Conservation (phyloP, 192 early-diverging fungal species). For the Coemansia umbellata region DNA sequence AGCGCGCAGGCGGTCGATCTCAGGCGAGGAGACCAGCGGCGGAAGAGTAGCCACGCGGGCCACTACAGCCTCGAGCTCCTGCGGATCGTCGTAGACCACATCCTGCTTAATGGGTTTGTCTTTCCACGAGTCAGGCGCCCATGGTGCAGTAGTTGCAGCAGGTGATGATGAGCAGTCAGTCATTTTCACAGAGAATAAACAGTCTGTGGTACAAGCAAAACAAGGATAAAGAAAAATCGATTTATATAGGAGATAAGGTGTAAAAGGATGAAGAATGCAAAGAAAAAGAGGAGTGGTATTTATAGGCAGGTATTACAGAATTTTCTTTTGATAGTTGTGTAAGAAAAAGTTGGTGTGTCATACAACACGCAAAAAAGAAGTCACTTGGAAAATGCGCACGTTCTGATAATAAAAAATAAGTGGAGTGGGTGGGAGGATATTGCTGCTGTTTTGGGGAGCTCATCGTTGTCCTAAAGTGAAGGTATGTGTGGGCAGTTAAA, state of each 20-base stretch:
- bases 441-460: too few relatives aligned
- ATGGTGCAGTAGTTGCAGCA: conserved; percentile 17
- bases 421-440: too few relatives aligned
- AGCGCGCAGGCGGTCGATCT: conserved; percentile 78
- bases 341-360: conserved; percentile 7
- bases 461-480: too few relatives aligned
- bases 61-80: conserved; percentile 65
- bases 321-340: not conserved
- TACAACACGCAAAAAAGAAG: conserved; percentile 6
- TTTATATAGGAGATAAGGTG: not conserved
- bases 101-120: conserved; percentile 80
- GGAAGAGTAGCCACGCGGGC: conserved; percentile 75
- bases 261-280: not conserved
- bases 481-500: too few relatives aligned
- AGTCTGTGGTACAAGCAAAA: not conserved
- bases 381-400: not conserved
- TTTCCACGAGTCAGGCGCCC: conserved; percentile 71
- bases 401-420: too few relatives aligned
- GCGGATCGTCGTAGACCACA: conserved; percentile 79
- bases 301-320: not conserved
- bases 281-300: not conserved
- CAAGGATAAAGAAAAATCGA: not conserved
- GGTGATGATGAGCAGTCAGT: not conserved
- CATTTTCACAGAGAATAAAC: not conserved
- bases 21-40: conserved; percentile 81